Evolutionary conservation across 2,329 filamentous ascomycete genomes (phyloP), one percentile per base, ranked within the genome.

Genomic region (Colletotrichum truncatum): DNA sequence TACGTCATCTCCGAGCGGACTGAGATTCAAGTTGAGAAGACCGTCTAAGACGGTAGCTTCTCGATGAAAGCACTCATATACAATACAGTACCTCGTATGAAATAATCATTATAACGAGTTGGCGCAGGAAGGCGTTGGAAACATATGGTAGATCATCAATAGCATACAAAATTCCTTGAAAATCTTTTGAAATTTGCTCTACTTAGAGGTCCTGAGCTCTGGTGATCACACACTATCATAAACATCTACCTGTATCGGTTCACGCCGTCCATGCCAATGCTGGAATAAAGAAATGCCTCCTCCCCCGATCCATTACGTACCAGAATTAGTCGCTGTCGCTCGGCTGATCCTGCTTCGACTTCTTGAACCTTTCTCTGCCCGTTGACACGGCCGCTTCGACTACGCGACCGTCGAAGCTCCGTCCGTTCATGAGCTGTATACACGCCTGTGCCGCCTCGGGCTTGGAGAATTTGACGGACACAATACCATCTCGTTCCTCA

Each of bases 381-480:
- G 89, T 88, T 1, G 90, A 86, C 43, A 94, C 83, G 65, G 88
- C 89, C 11, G 94, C 93, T 70, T 89, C 83, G 4, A 97, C 89
- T 23, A 84, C 85, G 25, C 88, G 86, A 1, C 92, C 91, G 41
- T 87, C 91, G 74, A 97, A 97, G 66, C 83, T 88, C n/a, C 93
- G 86, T 1, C 94, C 94, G 70, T 93, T 83, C 91, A 97, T 94
- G 46, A 89, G 75, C 71, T 88, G 75, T 39, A 95, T 88, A 75
- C 93, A 97, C 8, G 87, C 88, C 62, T 82, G 82, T 3, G 94
- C 95, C 2, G 91, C 87, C 64, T 91, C 88, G 4, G 87, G 82
- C 38, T 91, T 89, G 59, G 84, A 82, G 80, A 97, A 99, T 71
- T 91, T 90, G 68, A 99, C 92, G 57, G 90, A 94, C 8, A 94